Percentiles rank a stretch among this genome's conserved stretches.
phyloP scores from a whole-genome alignment of 192 early-diverging fungal genomes.

The Coemansia sp. region DNA sequence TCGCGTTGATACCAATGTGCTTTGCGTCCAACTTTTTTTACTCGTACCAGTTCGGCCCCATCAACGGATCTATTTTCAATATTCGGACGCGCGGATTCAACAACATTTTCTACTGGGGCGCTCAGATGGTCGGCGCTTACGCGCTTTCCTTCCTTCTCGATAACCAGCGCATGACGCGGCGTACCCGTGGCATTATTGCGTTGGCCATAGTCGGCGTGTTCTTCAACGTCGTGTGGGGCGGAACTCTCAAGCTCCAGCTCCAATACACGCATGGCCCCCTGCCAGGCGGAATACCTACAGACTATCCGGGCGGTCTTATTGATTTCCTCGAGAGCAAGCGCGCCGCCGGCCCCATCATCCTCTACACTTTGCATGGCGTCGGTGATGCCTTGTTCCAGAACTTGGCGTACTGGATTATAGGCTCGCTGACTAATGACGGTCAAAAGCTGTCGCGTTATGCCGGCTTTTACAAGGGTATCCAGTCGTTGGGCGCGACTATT shows the following conservation, averaged over 20 bases:
- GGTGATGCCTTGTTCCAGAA: slow-evolving; percentile 81
- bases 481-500: slow-evolving; percentile 71
- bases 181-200: slow-evolving; percentile 63
- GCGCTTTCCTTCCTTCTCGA: slow-evolving; percentile 72
- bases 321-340: slow-evolving; percentile 43
- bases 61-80: slow-evolving; percentile 70
- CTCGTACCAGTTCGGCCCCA: slow-evolving; percentile 71
- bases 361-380: slow-evolving; percentile 74
- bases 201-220: slow-evolving; percentile 47
- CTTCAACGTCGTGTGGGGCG: slow-evolving; percentile 64
- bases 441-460: slow-evolving; percentile 67
- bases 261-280: slow-evolving; percentile 53
- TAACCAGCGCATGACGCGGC: slow-evolving; percentile 56
- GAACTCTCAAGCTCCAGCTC: slow-evolving; percentile 63
- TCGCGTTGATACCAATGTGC: slow-evolving; percentile 70
- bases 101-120: slow-evolving; percentile 76
- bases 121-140: slow-evolving; percentile 73
- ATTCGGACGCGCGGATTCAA: slow-evolving; percentile 73
- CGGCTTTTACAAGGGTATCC: slow-evolving; percentile 88
- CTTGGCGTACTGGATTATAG: slow-evolving; percentile 81
- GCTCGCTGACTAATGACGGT: slow-evolving; percentile 80
- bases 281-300: slow-evolving; percentile 3
- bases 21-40: slow-evolving; percentile 81
- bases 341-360: slow-evolving; percentile 64
- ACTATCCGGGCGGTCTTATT: slow-evolving; percentile 44